A percentile compares a stretch with the other conserved stretches of the same genome.
These are phyloP conservation scores for Phytophthora megakarya DNA, from an alignment of 352 stramenopile genomes.

Conservation along the genomic window DNA sequence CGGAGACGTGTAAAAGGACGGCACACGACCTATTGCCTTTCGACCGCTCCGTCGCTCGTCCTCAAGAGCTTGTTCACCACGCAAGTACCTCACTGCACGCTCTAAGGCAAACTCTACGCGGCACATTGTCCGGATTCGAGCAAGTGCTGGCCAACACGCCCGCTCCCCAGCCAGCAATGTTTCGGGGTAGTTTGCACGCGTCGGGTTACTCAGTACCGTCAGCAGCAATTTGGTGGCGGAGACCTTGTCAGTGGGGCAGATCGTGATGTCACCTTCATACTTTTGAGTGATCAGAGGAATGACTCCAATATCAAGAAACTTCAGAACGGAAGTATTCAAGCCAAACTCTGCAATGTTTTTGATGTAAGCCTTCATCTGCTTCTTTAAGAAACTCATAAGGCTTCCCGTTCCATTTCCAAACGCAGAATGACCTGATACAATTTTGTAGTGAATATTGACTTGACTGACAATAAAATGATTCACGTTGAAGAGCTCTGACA, in stretches of 20 bases:
- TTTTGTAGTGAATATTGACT: slow-evolving; percentile 90
- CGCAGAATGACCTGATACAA: slow-evolving; percentile 75
- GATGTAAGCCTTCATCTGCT: slow-evolving; percentile 93
- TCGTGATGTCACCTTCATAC: slow-evolving; percentile 98
- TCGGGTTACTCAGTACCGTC: slow-evolving; percentile 87
- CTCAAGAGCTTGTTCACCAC: slow-evolving; percentile 81
- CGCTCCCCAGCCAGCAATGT: slow-evolving; percentile 91
- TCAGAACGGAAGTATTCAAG: slow-evolving; percentile 84
- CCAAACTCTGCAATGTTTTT: slow-evolving; percentile 88
- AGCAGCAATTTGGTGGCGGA: slow-evolving; percentile 75
- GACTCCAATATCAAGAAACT: slow-evolving; percentile 81
- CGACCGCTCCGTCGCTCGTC: slow-evolving; percentile 74
- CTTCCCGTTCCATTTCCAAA: slow-evolving; percentile 73
- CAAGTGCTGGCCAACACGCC: slow-evolving; percentile 93
- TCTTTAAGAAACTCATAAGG: slow-evolving; percentile 95
- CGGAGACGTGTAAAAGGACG: slow-evolving; percentile 88
- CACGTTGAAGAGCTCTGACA: slow-evolving; percentile 98
- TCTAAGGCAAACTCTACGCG: slow-evolving; percentile 97
- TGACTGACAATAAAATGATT: slow-evolving; percentile 99
- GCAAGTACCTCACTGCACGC: slow-evolving; percentile 78
- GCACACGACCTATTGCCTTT: slow-evolving; percentile 77
- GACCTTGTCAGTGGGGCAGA: slow-evolving; percentile 94
- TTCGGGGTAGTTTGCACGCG: slow-evolving; percentile 54
- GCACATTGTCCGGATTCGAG: slow-evolving; percentile 96
- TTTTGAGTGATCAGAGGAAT: slow-evolving; percentile 90